These are phyloP conservation scores for Fusarium haematococcum DNA, from an alignment of 2,329 filamentous ascomycete species.

Conservation along the genomic window DNA sequence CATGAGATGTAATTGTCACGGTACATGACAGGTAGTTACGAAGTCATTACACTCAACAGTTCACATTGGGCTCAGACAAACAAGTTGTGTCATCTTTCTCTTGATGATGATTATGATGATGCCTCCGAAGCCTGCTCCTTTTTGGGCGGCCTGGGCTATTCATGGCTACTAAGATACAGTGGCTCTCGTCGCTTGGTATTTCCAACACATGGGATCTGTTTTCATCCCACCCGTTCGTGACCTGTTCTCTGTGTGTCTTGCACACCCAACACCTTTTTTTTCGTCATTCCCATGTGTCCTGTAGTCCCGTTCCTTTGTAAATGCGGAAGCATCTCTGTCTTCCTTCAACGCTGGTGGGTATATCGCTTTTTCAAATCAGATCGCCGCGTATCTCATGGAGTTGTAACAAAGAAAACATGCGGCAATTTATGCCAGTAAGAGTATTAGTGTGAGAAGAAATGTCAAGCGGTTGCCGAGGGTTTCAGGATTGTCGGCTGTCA, in stretches of 20 bases:
- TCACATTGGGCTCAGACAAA: slow-evolving; percentile 12
- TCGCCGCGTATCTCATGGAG: slow-evolving; percentile 44
- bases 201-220: slow-evolving; percentile 29
- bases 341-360: slow-evolving; percentile 47
- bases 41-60: not conserved
- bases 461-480: not conserved
- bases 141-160: slow-evolving; percentile 27
- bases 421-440: slow-evolving; percentile 4
- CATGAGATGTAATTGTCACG: slow-evolving; percentile 11
- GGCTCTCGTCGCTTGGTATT: slow-evolving; percentile 26
- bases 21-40: not conserved
- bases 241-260: slow-evolving; percentile 22
- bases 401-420: slow-evolving; percentile 31
- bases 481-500: slow-evolving; percentile 24
- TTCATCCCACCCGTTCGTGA: slow-evolving; percentile 16
- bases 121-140: slow-evolving; percentile 30
- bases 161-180: slow-evolving; percentile 28
- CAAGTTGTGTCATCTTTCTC: slow-evolving; percentile 1
- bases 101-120: slow-evolving; percentile 21
- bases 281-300: slow-evolving; percentile 39
- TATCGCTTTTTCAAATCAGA: slow-evolving; percentile 42
- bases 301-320: slow-evolving; percentile 43
- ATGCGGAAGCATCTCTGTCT: slow-evolving; percentile 37
- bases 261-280: slow-evolving; percentile 30
- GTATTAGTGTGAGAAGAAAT: slow-evolving; percentile 20